A percentile compares a stretch with the other conserved stretches of the same genome.
Conservation (phyloP, 2,329 filamentous ascomycete genomes). For the Aureobasidium namibiae region DNA sequence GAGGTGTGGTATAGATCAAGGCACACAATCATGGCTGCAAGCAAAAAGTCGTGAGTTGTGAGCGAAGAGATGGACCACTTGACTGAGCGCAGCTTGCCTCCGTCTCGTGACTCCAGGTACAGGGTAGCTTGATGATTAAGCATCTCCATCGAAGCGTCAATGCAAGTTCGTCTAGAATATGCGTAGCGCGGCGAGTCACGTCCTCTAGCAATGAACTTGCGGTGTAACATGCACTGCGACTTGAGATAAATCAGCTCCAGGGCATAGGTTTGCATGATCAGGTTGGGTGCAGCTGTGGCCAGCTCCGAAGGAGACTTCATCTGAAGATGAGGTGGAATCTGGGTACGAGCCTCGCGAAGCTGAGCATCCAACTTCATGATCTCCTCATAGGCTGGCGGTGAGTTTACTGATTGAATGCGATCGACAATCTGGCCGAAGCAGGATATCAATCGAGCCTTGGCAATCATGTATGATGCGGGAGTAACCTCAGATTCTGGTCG, state of each 20-base stretch:
- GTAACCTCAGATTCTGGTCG: conserved; percentile 63
- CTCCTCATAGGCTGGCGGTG: conserved; percentile 51
- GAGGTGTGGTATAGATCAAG: conserved; percentile 71
- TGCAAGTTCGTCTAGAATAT: conserved; percentile 73
- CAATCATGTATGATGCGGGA: conserved; percentile 70
- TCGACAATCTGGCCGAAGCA: conserved; percentile 67
- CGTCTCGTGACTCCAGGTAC: conserved; percentile 63
- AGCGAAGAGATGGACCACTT: conserved; percentile 73
- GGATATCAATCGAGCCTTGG: conserved; percentile 59
- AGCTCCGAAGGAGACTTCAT: conserved; percentile 31
- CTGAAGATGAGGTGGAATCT: conserved; percentile 71
- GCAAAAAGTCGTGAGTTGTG: conserved; percentile 74
- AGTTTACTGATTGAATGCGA: conserved; percentile 53
- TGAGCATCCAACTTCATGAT: conserved; percentile 53
- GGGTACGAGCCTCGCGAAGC: conserved; percentile 49
- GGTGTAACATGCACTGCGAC: conserved; percentile 79
- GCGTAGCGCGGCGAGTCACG: conserved; percentile 72
- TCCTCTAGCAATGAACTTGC: conserved; percentile 74
- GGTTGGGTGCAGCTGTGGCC: conserved; percentile 39
- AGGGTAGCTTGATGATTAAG: conserved; percentile 70
- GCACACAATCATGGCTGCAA: conserved; percentile 76
- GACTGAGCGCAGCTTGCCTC: conserved; percentile 62
- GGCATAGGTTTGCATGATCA: conserved; percentile 75
- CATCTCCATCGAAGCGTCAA: conserved; percentile 78
- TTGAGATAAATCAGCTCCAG: conserved; percentile 83